phyloP scores from a whole-genome alignment of 768 basidiomycete species.

The Lentinula lateritia region DNA sequence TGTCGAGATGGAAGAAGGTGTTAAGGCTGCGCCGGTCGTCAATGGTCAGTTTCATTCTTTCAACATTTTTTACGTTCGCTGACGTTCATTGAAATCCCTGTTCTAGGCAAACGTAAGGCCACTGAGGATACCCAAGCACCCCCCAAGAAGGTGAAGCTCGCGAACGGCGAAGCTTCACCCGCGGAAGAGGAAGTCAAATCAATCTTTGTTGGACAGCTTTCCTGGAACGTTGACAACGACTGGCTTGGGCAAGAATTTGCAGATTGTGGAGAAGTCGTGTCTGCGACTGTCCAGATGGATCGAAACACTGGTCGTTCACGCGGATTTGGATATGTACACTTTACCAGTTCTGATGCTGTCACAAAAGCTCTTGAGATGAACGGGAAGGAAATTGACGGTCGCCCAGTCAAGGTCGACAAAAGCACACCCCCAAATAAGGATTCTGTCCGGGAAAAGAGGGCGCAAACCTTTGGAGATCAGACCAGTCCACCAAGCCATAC shows the following conservation, averaged over 20 bases:
- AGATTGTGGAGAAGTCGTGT: slow-evolving; percentile 80
- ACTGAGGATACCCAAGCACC: slow-evolving; percentile 52
- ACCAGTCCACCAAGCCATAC: slow-evolving; percentile 61
- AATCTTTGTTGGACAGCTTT: slow-evolving; percentile 89
- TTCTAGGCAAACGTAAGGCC: slow-evolving; percentile 76
- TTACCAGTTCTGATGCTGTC: slow-evolving; percentile 63
- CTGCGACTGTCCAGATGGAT: slow-evolving; percentile 85
- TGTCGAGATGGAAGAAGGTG: slow-evolving; percentile 52
- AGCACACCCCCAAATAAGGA: slow-evolving; percentile 57
- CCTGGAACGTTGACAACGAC: slow-evolving; percentile 97
- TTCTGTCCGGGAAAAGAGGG: slow-evolving; percentile 59
- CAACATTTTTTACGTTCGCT: background rate
- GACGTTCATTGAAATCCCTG: background rate
- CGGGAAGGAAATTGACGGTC: slow-evolving; percentile 90
- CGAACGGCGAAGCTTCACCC: slow-evolving; percentile 47
- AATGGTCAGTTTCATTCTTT: slow-evolving; percentile 25
- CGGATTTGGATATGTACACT: slow-evolving; percentile 82
- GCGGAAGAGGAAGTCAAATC: slow-evolving; percentile 43
- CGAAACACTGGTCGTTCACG: slow-evolving; percentile 78
- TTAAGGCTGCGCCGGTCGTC: slow-evolving; percentile 20
- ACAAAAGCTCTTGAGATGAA: slow-evolving; percentile 77
- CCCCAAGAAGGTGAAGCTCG: slow-evolving; percentile 80
- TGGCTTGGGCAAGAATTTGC: slow-evolving; percentile 90
- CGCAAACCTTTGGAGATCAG: slow-evolving; percentile 64
- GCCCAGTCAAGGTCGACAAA: slow-evolving; percentile 81